A percentile compares a stretch with the other conserved stretches of the same genome.
Conservation (phyloP, 1,139 yeast genomes). For the Sugiyamaella pinicola region DNA sequence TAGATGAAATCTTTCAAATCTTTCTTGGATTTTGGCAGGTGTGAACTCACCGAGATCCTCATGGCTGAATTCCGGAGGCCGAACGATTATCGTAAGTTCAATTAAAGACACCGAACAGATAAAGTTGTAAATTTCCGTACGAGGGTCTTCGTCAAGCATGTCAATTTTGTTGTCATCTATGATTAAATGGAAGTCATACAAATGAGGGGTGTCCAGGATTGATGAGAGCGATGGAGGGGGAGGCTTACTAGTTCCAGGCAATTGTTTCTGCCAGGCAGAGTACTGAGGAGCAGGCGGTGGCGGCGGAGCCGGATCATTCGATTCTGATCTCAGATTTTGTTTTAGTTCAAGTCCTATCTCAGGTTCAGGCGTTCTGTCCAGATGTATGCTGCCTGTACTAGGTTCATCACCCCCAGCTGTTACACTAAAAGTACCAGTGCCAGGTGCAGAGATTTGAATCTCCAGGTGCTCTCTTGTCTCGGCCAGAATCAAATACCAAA, state of each 20-base stretch:
- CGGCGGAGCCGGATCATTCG: not conserved
- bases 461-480: slow-evolving; percentile 31
- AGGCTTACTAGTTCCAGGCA: slow-evolving; percentile 11
- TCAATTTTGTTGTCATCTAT: slow-evolving; percentile 14
- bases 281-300: not conserved
- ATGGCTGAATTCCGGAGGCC: slow-evolving; percentile 34
- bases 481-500: slow-evolving; percentile 27
- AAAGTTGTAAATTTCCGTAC: slow-evolving; percentile 30
- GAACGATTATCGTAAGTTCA: slow-evolving; percentile 29
- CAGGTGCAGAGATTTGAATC: slow-evolving; percentile 21
- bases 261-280: slow-evolving; percentile 9
- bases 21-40: slow-evolving; percentile 27
- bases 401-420: not conserved
- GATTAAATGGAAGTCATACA: slow-evolving; percentile 31
- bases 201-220: slow-evolving; percentile 8
- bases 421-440: not conserved
- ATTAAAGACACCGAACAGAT: slow-evolving; percentile 29
- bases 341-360: not conserved
- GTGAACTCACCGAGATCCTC: slow-evolving; percentile 32
- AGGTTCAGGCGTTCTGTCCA: not conserved
- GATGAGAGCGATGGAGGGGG: slow-evolving; percentile 8
- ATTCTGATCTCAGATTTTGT: not conserved
- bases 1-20: slow-evolving; percentile 31
- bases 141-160: slow-evolving; percentile 17
- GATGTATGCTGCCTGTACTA: not conserved